Base-by-base conservation (phyloP, 1,139 yeast species). In the Yamadazyma oceani region DNA sequence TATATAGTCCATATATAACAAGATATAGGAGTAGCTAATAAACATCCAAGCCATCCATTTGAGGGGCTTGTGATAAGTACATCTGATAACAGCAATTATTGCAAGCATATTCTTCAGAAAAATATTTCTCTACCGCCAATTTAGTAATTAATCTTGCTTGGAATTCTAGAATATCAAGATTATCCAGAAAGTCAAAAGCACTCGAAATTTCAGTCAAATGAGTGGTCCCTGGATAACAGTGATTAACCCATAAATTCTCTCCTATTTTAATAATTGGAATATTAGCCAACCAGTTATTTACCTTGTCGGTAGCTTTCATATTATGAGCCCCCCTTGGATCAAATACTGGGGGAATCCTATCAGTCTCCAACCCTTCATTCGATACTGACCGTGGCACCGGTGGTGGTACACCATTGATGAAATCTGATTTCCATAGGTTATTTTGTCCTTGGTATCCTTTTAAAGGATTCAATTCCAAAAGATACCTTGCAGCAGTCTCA, bases 271-370 rank as follows among this genome's bases (percentile, higher is more conserved):
- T n/a, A 12, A 29, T 15, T 21, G 32, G 32, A 9, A 29, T 17
- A 5, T 11, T 19, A 5, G 7, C 8, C 8, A 84, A 69, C 94
- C 92, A 84, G 6, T 57, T 61, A 30, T 65, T 64, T 0, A 84
- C 84, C 51, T 83, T 83, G 48, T 83, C 90, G 32, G 58, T 63
- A 38, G 69, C 73, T 1, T 76, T 67, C 87, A 83, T 82, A 52
- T 75, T 79, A 9, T 69, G 60, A 1, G 78, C 77, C 23, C 59
- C 59, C 47, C 85, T 64, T 5, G 90, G 88, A 43, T 81, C 70
- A 51, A 82, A 81, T 10, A 9, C 12, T 10, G 15, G 21, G 15
- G 35, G 26, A 22, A 23, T 29, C 35, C 22, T 24, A 11, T 16
- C 30, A 13, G 5, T 19, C 8, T 6, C 8, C 8, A 19, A 8